phyloP scores from a whole-genome alignment of 2,329 filamentous ascomycete species.

The Talaromyces sp. region DNA sequence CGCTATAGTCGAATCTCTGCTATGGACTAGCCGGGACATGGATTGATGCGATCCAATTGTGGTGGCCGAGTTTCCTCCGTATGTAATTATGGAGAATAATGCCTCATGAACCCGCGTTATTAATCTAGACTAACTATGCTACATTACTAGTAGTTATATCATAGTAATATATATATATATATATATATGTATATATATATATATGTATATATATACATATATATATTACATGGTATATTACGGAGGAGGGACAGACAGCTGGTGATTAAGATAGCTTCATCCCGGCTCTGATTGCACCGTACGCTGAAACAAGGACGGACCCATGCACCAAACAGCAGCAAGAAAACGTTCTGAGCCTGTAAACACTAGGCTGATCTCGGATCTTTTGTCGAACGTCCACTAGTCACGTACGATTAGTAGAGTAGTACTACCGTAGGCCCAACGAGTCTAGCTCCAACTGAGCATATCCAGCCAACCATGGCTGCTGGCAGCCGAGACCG shows the following conservation, averaged over 20 bases:
- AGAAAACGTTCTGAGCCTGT: neutral
- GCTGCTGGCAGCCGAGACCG: conserved; percentile 1
- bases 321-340: neutral
- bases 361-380: conserved; percentile 5
- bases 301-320: conserved; percentile 1
- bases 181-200: too few relatives aligned
- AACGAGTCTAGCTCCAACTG: neutral
- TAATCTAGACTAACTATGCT: neutral
- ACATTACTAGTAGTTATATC: too few relatives aligned
- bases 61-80: conserved; percentile 1
- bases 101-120: neutral
- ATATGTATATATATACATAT: too few relatives aligned
- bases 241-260: too few relatives aligned
- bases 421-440: too few relatives aligned
- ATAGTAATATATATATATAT: too few relatives aligned
- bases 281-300: neutral
- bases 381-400: neutral
- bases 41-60: neutral
- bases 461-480: conserved; percentile 1
- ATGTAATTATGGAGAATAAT: conserved; percentile 1
- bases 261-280: neutral
- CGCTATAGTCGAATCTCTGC: neutral
- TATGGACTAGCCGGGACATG: neutral
- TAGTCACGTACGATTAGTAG: too few relatives aligned
- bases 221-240: too few relatives aligned